phyloP scores from a whole-genome alignment of 495 filamentous ascomycete genomes.

The Podospora pseudocomata region DNA sequence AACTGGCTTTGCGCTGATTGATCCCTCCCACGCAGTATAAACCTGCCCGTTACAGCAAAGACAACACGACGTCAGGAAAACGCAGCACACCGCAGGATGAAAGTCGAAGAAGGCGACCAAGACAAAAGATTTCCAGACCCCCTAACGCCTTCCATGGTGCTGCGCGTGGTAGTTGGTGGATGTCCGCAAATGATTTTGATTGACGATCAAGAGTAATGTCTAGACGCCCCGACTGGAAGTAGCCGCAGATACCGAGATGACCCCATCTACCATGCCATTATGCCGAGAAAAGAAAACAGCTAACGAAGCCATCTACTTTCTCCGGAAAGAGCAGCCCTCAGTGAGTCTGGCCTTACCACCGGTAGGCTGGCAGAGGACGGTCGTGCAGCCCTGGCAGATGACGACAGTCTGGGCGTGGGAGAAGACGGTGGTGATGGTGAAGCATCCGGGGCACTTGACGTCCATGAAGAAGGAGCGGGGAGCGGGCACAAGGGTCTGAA shows the following conservation, averaged over 20 bases:
- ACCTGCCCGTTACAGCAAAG: constrained; percentile 39
- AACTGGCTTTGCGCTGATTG: constrained; percentile 48
- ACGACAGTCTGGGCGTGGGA: constrained; percentile 99
- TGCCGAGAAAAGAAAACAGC: constrained; percentile 46
- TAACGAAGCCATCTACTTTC: constrained; percentile 74
- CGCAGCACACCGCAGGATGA: constrained; percentile 37
- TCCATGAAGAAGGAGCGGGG: constrained; percentile 99
- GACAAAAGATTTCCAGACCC: constrained; percentile 88
- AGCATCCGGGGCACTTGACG: constrained; percentile 99
- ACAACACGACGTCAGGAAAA: constrained; percentile 29
- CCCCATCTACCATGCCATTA: constrained; percentile 43
- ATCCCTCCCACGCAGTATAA: constrained; percentile 50
- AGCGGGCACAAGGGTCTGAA: constrained; percentile 83
- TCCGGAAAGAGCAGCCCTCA: constrained; percentile 98
- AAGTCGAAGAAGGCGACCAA: constrained; percentile 41
- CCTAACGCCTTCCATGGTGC: constrained; percentile 53
- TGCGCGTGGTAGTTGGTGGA: constrained; percentile 40
- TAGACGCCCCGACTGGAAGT: constrained; percentile 48
- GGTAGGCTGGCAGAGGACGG: constrained; percentile 96
- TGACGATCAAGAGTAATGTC: constrained; percentile 40
- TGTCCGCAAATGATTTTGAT: constrained; percentile 59
- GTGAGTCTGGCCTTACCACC: constrained; percentile 95
- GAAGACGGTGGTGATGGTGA: constrained; percentile 99
- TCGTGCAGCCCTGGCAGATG: constrained; percentile 97
- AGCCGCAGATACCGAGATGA: constrained; percentile 51